Percentiles rank a stretch among this genome's conserved stretches.
Evolutionary conservation across 1,284 basidiomycete genomes (phyloP).

Genomic region (Farysia itapuensis): DNA sequence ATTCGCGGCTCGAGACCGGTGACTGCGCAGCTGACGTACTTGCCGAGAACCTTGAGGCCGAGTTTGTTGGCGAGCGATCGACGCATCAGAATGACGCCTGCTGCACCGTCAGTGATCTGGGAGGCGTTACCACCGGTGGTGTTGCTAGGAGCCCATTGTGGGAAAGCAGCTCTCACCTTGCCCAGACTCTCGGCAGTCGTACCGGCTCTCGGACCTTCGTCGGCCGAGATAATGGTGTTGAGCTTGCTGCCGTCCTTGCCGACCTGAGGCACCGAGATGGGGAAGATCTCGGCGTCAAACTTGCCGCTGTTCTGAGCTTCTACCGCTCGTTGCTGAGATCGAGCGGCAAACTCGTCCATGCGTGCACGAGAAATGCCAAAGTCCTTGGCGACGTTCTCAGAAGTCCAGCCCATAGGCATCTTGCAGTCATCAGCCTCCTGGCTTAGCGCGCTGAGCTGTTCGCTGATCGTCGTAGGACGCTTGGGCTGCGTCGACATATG

Average conservation of each 20-base stretch:
- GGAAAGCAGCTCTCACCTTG: slow-evolving; percentile 78
- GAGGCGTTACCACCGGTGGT: slow-evolving; percentile 87
- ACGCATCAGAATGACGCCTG: slow-evolving; percentile 83
- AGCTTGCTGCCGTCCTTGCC: slow-evolving; percentile 66
- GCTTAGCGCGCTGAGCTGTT: slow-evolving; percentile 25
- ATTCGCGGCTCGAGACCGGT: slow-evolving; percentile 74
- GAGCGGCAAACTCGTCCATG: slow-evolving; percentile 81
- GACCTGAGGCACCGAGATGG: slow-evolving; percentile 63
- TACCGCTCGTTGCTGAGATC: slow-evolving; percentile 78
- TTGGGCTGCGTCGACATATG: slow-evolving; percentile 66
- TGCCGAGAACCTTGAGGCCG: slow-evolving; percentile 73
- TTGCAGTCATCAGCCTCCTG: slow-evolving; percentile 51
- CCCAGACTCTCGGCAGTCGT: slow-evolving; percentile 72
- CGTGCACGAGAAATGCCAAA: slow-evolving; percentile 78
- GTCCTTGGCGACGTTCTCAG: slow-evolving; percentile 71
- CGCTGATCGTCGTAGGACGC: slow-evolving; percentile 26
- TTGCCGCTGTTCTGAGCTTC: slow-evolving; percentile 67
- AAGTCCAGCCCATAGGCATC: slow-evolving; percentile 85
- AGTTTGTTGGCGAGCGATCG: slow-evolving; percentile 78
- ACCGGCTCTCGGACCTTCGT: slow-evolving; percentile 79
- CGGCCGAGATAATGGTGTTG: slow-evolving; percentile 68
- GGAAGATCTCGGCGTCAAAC: slow-evolving; percentile 78
- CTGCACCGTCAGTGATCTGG: slow-evolving; percentile 81
- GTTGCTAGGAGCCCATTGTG: slow-evolving; percentile 76
- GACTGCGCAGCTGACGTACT: slow-evolving; percentile 75